Percentiles rank a stretch among this genome's conserved stretches.
phyloP scores from a whole-genome alignment of 2,329 filamentous ascomycete genomes.

The Colletotrichum sp. region DNA sequence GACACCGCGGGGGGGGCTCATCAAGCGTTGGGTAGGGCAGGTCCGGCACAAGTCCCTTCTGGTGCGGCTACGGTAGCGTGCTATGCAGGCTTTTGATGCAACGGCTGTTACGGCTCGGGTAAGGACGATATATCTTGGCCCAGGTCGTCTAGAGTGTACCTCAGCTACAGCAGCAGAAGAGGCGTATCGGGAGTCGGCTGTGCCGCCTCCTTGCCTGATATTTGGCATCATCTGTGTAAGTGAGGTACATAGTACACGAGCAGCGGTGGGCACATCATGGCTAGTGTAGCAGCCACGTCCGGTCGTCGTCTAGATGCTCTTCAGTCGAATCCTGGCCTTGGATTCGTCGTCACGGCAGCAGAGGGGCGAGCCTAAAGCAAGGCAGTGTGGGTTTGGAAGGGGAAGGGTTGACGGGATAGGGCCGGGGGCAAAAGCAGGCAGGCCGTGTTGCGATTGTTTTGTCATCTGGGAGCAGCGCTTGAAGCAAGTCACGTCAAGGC shows the following conservation, averaged over 20 bases:
- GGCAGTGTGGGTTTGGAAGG: background rate
- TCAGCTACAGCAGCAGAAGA: background rate
- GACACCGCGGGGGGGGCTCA: background rate
- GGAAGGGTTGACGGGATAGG: background rate
- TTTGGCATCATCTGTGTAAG: background rate
- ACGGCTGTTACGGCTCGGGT: constrained; percentile 1
- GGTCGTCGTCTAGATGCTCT: background rate
- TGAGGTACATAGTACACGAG: background rate
- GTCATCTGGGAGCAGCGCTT: background rate
- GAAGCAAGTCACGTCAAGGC: constrained; percentile 6
- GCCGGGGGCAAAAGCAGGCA: background rate
- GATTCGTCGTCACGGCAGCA: background rate
- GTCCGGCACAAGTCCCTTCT: background rate
- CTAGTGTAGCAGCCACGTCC: background rate
- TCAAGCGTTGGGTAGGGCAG: background rate
- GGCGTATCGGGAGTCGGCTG: background rate
- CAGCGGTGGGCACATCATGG: background rate
- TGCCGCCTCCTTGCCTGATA: background rate
- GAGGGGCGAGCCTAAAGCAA: background rate
- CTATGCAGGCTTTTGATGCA: background rate
- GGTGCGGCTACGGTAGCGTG: background rate
- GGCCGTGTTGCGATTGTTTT: background rate
- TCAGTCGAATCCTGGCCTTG: background rate
- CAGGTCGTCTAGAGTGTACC: background rate
- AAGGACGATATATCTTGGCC: background rate